Base-by-base conservation (phyloP, 805 yeast species). In the Suhomyces tanzawaensis region DNA sequence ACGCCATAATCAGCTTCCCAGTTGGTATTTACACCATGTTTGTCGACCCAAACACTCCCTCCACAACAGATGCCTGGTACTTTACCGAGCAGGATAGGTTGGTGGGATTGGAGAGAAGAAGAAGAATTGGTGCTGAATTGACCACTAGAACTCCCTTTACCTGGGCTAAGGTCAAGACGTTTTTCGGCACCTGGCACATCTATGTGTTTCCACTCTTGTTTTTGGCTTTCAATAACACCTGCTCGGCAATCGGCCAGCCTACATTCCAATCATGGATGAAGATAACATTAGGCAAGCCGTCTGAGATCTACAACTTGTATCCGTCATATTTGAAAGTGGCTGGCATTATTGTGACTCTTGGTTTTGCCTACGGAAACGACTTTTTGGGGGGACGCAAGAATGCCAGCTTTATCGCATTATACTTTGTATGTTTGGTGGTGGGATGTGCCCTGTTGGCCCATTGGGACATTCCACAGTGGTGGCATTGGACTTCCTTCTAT, bases 401-500 rank as follows among this genome's bases (percentile, higher is more conserved):
- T 37, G 61, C 64, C 41, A 50, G 52, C 23, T 69, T 69, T 37
- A 62, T 72, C 9, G 45, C 44, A 2, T 43, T 55, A 3, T 72
- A 54, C 51, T 77, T 72, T 42, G 30, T 67, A 2, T 52, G 62
- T 21, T 55, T 69, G 12, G 57, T 70, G 27, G 41, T 72, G 25
- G 74, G 78, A 3, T 62, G 71, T 51, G 55, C 70, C 4, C 51
- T 69, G 3, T 56, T 76, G 32, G 64, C 77, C 0, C 55, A 46
- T 9, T 78, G 81, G 81, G 46, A 71, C 30, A 66, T 76, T 19
- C 74, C 77, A 1, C 53, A 47, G 9, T 74, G 73, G 1, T 64
- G 69, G 25, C 77, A 75, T 41, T 76, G 79, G 76, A 55, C 71
- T 7, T 59, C 71, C 11, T 79, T 74, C 51, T 75, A 68, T 45